Percentiles rank a stretch among this genome's conserved stretches.
phyloP scores from a whole-genome alignment of 2,329 filamentous ascomycete genomes.

The Curvularia lunata region DNA sequence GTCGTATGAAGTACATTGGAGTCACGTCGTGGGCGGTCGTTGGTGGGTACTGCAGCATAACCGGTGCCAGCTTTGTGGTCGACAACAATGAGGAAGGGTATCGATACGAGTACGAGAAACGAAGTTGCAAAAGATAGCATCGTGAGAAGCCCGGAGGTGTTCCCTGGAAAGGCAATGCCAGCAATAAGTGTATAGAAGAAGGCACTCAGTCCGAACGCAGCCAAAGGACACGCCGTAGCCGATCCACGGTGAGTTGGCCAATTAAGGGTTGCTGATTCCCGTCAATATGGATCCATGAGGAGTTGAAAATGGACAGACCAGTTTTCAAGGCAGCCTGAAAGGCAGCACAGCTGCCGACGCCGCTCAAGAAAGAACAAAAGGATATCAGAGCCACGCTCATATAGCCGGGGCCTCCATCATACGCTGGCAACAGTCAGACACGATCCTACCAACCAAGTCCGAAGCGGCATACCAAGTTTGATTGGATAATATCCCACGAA shows the following conservation, averaged over 20 bases:
- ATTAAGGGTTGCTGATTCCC: slow-evolving; percentile 74
- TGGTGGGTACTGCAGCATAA: slow-evolving; percentile 65
- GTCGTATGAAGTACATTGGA: slow-evolving; percentile 56
- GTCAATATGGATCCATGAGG: not conserved
- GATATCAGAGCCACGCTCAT: slow-evolving; percentile 68
- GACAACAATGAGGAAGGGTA: slow-evolving; percentile 85
- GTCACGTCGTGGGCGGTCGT: slow-evolving; percentile 54
- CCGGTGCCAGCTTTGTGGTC: slow-evolving; percentile 61
- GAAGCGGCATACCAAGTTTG: slow-evolving; percentile 59
- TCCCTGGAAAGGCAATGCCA: slow-evolving; percentile 77
- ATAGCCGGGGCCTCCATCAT: slow-evolving; percentile 68
- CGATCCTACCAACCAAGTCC: not conserved
- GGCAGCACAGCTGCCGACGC: slow-evolving; percentile 87
- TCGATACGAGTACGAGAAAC: slow-evolving; percentile 73
- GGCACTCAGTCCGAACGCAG: slow-evolving; percentile 91
- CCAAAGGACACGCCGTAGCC: slow-evolving; percentile 89
- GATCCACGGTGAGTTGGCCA: slow-evolving; percentile 91
- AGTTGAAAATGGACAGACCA: slow-evolving; percentile 44
- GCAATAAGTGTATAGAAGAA: slow-evolving; percentile 92
- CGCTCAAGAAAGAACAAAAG: slow-evolving; percentile 84
- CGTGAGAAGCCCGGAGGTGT: slow-evolving; percentile 81
- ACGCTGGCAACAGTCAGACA: slow-evolving; percentile 62
- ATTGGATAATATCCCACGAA: slow-evolving; percentile 85
- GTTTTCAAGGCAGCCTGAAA: slow-evolving; percentile 87
- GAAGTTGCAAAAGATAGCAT: slow-evolving; percentile 82